These are phyloP conservation scores for Candida albicans DNA, from an alignment of 1,139 yeast species.

Conservation along the genomic window DNA sequence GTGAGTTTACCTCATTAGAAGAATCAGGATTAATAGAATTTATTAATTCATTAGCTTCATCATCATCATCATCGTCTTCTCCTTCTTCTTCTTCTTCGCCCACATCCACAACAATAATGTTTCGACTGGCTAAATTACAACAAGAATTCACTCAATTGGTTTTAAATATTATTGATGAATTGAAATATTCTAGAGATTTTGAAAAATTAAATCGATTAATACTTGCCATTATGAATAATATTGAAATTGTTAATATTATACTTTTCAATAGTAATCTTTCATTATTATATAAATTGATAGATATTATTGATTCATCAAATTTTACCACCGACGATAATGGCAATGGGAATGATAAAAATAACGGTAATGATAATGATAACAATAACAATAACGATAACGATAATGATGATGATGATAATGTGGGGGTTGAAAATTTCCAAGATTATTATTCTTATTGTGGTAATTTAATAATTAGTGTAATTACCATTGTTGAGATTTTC, in stretches of 20 bases:
- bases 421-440: constrained; percentile 62
- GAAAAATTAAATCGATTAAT: constrained; percentile 52
- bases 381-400: constrained; percentile 38
- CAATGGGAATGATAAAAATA: constrained; percentile 37
- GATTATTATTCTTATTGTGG: constrained; percentile 73
- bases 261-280: constrained; percentile 30
- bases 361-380: constrained; percentile 29
- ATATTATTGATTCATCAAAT: constrained; percentile 34
- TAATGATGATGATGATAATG: constrained; percentile 46
- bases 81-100: too few species aligned
- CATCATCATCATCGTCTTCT: too few species aligned
- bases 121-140: constrained; percentile 41
- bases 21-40: constrained; percentile 51
- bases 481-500: constrained; percentile 46
- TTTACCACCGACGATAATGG: constrained; percentile 42
- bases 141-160: constrained; percentile 37
- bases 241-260: constrained; percentile 43
- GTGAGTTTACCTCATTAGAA: constrained; percentile 56
- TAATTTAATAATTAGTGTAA: constrained; percentile 50
- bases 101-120: too few species aligned
- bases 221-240: constrained; percentile 43
- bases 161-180: constrained; percentile 32
- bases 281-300: constrained; percentile 27
- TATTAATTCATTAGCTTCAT: constrained; percentile 17
- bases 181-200: constrained; percentile 39